Evolutionary conservation across 176 grass and related monocot genomes (phyloP).

Genomic region (Aegilops umbellulata): DNA sequence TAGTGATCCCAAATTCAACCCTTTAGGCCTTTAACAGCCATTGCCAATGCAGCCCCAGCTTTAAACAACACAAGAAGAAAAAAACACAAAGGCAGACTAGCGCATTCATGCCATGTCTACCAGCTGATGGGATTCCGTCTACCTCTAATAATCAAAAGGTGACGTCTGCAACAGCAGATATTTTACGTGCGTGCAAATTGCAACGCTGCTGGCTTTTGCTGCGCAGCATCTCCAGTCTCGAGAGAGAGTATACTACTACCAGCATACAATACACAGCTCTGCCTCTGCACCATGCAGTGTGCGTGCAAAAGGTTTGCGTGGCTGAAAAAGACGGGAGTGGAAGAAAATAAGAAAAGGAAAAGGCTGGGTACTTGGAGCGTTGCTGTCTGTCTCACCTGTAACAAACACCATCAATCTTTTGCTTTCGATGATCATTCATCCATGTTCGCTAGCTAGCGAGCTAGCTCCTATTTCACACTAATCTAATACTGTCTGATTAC

Average conservation of each 20-base stretch:
- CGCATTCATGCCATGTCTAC: slow-evolving; percentile 25
- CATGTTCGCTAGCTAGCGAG: slow-evolving; percentile 30
- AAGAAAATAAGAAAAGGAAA: slow-evolving; percentile 23
- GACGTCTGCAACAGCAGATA: slow-evolving; percentile 15
- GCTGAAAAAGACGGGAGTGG: slow-evolving; percentile 37
- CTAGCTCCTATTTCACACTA: slow-evolving; percentile 29
- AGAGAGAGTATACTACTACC: not conserved
- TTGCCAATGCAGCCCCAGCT: slow-evolving; percentile 35
- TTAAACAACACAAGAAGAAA: slow-evolving; percentile 35
- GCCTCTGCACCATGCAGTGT: not conserved
- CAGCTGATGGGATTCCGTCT: slow-evolving; percentile 14
- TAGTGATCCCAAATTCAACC: slow-evolving; percentile 66
- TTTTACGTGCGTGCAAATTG: slow-evolving; percentile 28
- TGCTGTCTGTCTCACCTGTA: slow-evolving; percentile 67
- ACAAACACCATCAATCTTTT: slow-evolving; percentile 68
- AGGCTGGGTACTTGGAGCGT: slow-evolving; percentile 42
- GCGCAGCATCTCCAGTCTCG: not conserved
- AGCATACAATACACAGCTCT: not conserved
- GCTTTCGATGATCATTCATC: slow-evolving; percentile 68
- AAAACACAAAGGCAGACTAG: not conserved
- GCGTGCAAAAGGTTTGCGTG: slow-evolving; percentile 29
- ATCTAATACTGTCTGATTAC: slow-evolving; percentile 14
- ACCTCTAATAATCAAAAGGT: slow-evolving; percentile 32
- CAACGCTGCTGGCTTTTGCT: slow-evolving; percentile 25
- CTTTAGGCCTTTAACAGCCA: slow-evolving; percentile 44